Evolutionary conservation across 2,329 filamentous ascomycete genomes (phyloP), one percentile per base, ranked within the genome.

Genomic region (Aureobasidium sp.): DNA sequence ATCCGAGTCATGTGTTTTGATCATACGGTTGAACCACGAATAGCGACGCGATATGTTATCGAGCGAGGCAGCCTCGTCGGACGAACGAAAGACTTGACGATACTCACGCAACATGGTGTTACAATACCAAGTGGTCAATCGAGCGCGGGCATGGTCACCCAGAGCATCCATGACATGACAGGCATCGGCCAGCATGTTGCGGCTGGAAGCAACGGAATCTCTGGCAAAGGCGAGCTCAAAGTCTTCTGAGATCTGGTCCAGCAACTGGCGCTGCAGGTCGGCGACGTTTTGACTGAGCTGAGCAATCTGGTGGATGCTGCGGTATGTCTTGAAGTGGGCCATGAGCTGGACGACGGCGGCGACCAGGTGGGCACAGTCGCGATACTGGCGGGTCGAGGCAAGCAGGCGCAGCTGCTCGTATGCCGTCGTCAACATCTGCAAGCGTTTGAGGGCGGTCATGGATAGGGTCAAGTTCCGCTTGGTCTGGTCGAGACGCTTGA

Each of bases 341-440:
- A 97, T 97, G 49, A 99, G 86, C 82, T 99, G 94, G 63, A 99
- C 84, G 36, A 99, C 94, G 11, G 94, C 94, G 77, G 96, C 91
- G 62, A 99, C 80, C 64, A 99, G 81, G 69, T 95, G 91, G 17
- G 93, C 92, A 72, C 94, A 97, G 74, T 99, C 94, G 66, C 90
- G 83, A 74, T 99, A 99, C 74, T 99, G 94, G 62, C 93, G 82
- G 39, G 89, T 88, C 75, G 89, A 89, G 67, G 90, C 88, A 67
- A 97, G 80, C 2, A 86, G 89, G 63, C 89, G 84, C 63, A 99
- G 81, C 77, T 99, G 94, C 73, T 97, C 94, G 76, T 97, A 99
- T n/a, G 94, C 94, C 3, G 94, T 97, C 5, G 94, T 97, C 72
- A 99, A 79, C 94, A 99, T 99, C 81, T 99, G 94, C 69, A 99